Evolutionary conservation across 2,329 filamentous ascomycete genomes (phyloP), one percentile per base, ranked within the genome.

Genomic region (Bertia moriformis): DNA sequence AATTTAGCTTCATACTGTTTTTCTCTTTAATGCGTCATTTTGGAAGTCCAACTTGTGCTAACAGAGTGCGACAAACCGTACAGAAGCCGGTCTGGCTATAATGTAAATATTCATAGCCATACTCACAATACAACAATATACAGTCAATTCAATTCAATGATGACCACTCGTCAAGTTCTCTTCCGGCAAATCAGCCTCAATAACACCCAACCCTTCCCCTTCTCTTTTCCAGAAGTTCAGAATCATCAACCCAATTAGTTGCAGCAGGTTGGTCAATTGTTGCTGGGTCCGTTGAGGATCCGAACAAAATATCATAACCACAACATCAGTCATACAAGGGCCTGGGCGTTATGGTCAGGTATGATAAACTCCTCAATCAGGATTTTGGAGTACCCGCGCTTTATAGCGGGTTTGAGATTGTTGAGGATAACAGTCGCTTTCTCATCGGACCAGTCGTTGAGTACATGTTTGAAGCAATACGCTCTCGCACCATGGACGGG

Each of bases 281-380:
- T 44, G 40, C 4, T 44, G 41, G 1, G 49, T 50, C n/a, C 48
- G 43, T 41, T 51, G 46, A 1, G 48, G 19, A 3, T 48, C 49
- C 3, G 49, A 45, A 20, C 48, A 48, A 22, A 51, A 51, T 3
- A 48, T 45, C 49, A 52, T 51, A 5, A 51, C 48, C 3, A 43
- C 45, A 36, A 51, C 39, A 38, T 52, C 50, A 14, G 45, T 49
- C 41, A 49, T 46, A 10, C 45, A 44, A 15, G 44, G 40, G 38
- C 18, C 1, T 40, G 39, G 2, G 47, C 48, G 32, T 51, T 48
- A 20, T 39, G 37, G 30, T 52, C 48, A 1, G 49, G 48, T 7
- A 51, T 38, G 20, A 52, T 48, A 17, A 48, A 49, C 33, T 51
- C 49, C 29, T 52, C 49, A 24, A 51, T 44, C 17, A 51, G 27